Conservation (phyloP, 768 basidiomycete genomes). For the Hygrophoropsis aurantiaca region DNA sequence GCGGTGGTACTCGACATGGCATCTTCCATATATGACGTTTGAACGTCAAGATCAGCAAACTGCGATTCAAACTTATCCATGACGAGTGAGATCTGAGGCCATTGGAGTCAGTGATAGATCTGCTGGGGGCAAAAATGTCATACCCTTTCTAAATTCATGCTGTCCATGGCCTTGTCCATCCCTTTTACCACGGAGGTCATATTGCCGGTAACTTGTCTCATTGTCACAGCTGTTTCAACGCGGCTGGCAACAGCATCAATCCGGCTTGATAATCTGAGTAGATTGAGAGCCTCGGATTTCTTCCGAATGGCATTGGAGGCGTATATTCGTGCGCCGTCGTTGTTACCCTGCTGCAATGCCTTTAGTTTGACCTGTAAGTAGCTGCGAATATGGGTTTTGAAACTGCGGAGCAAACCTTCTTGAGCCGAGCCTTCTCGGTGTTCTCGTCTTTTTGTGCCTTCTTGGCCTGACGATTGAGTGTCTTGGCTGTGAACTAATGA, state of each 20-base stretch:
- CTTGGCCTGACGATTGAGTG: constrained; percentile 90
- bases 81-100: constrained; percentile 83
- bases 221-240: constrained; percentile 97
- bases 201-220: constrained; percentile 93
- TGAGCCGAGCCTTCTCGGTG: constrained; percentile 82
- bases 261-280: constrained; percentile 84
- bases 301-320: constrained; percentile 98
- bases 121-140: constrained; percentile 7
- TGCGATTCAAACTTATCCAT: constrained; percentile 99
- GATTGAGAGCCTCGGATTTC: constrained; percentile 92
- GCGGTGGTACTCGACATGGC: constrained; percentile 94
- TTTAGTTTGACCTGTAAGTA: constrained; percentile 29
- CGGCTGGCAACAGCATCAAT: constrained; percentile 97
- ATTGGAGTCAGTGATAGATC: neutral
- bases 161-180: constrained; percentile 99
- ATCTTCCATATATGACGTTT: constrained; percentile 97
- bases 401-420: constrained; percentile 64
- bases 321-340: constrained; percentile 96
- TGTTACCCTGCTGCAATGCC: constrained; percentile 97
- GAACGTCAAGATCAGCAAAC: constrained; percentile 96
- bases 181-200: constrained; percentile 96
- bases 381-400: neutral
- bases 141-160: constrained; percentile 97
- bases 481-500: constrained; percentile 93
- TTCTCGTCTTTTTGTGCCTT: constrained; percentile 97